Conservation (phyloP, 106 monocot genomes). For the Acorus gramineus region DNA sequence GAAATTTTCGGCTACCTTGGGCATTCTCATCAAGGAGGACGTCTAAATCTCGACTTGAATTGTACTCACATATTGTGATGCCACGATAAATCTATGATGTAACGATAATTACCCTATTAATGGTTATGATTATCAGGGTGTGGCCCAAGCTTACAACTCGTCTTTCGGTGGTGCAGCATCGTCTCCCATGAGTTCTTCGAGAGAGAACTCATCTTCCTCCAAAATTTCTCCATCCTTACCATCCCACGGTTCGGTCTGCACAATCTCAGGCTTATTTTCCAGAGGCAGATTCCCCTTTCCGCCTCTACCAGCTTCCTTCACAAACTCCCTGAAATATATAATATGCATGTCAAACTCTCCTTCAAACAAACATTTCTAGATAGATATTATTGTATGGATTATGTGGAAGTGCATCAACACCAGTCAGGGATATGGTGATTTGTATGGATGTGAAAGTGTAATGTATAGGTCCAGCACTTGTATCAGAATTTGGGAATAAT, state of each 20-base stretch:
- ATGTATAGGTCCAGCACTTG: no score
- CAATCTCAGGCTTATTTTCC: slow-evolving; percentile 34
- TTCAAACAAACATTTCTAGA: neutral
- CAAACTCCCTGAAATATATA: slow-evolving; percentile 62
- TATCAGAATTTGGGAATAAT: no score
- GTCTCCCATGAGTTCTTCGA: slow-evolving; percentile 89
- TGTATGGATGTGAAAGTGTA: no score
- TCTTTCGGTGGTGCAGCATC: slow-evolving; percentile 32
- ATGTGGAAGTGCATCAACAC: no score
- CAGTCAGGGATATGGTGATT: no score
- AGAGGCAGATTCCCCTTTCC: slow-evolving; percentile 92
- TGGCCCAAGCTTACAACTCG: slow-evolving; percentile 35
- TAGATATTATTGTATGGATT: neutral
- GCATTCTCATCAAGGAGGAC: no score
- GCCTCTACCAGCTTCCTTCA: slow-evolving; percentile 91
- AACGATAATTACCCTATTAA: no score
- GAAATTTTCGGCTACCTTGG: no score
- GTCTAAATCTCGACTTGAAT: no score
- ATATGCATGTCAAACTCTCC: neutral
- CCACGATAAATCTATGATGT: no score
- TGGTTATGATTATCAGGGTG: no score
- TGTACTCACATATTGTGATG: no score
- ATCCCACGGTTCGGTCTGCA: slow-evolving; percentile 73
- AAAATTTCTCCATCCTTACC: slow-evolving; percentile 84
- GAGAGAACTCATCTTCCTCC: slow-evolving; percentile 96